A percentile compares a stretch with the other conserved stretches of the same genome.
Conservation (phyloP, 2,329 filamentous ascomycete species). For the Helminthosporium solani region DNA sequence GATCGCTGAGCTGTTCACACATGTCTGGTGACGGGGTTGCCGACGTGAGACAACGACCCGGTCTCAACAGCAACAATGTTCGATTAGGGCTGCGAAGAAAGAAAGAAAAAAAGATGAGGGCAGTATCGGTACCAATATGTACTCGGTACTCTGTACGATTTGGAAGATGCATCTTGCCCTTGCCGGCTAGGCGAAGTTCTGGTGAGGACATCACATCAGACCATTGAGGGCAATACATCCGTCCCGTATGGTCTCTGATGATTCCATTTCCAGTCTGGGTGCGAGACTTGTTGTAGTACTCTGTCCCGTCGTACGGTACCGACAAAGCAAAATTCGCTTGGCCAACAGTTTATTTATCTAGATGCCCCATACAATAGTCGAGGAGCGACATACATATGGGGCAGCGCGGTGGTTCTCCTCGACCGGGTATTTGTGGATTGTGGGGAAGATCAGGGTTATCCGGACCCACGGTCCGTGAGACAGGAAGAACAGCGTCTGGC, state of each 20-base stretch:
- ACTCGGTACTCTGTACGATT: no score
- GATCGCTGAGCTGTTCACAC: no score
- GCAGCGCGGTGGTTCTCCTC: constrained; percentile 12
- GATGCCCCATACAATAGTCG: neutral
- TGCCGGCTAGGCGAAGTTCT: constrained; percentile 2
- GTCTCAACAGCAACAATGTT: constrained; percentile 13
- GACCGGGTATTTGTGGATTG: constrained; percentile 28
- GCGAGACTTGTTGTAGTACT: no score
- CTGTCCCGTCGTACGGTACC: no score
- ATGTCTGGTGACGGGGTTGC: constrained; percentile 8
- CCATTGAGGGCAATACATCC: no score
- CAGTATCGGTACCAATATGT: no score
- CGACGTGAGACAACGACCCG: constrained; percentile 20
- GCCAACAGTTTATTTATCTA: no score
- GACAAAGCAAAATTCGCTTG: neutral
- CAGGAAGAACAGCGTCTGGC: constrained; percentile 11
- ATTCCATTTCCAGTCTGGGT: no score
- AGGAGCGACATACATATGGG: constrained; percentile 4
- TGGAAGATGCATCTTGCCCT: no score
- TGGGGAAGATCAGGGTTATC: constrained; percentile 17
- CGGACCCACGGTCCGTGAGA: constrained; percentile 31
- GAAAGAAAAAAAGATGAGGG: neutral
- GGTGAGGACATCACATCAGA: no score
- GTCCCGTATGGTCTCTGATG: no score
- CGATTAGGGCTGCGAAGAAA: constrained; percentile 9